A percentile compares a stretch with the other conserved stretches of the same genome.
Conservation (phyloP, 306 rosid genomes). For the Pachyrhizus erosus region DNA sequence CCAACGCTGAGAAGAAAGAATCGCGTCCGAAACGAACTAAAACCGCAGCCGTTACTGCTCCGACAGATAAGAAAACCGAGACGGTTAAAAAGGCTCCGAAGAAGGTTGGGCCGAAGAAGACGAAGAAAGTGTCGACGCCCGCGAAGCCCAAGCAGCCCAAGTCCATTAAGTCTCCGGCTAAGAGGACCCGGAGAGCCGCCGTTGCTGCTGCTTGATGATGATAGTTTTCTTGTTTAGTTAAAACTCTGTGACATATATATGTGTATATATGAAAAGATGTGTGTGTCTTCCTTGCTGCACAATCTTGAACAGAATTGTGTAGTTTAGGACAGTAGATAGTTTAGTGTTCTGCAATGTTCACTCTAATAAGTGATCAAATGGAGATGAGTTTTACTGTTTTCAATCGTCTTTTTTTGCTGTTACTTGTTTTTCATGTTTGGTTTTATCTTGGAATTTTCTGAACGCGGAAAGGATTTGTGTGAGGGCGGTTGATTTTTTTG, state of each 20-base stretch:
- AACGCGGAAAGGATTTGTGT: neutral
- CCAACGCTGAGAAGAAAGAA: conserved; percentile 40
- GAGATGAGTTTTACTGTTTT: neutral
- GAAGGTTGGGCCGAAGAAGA: conserved; percentile 45
- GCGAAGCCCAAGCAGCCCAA: conserved; percentile 81
- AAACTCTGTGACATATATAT: neutral
- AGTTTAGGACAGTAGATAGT: neutral
- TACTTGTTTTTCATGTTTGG: neutral
- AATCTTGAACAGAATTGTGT: neutral
- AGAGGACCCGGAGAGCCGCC: conserved; percentile 60
- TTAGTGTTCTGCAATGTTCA: neutral
- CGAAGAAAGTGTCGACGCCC: conserved; percentile 57
- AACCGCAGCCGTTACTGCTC: conserved; percentile 1
- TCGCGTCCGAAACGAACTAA: conserved; percentile 36
- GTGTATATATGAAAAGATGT: conserved; percentile 24
- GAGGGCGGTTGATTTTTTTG: neutral
- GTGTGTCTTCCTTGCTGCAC: neutral
- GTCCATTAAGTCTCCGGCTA: conserved; percentile 66
- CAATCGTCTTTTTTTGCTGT: neutral
- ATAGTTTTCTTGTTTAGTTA: neutral
- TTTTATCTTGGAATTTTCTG: neutral
- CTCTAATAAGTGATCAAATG: neutral
- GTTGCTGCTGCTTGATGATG: conserved; percentile 31
- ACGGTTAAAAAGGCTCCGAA: neutral
- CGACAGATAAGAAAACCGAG: conserved; percentile 48